A percentile compares a stretch with the other conserved stretches of the same genome.
These are phyloP conservation scores for Termitomyces sp. DNA, from an alignment of 768 basidiomycete species.

Conservation along the genomic window DNA sequence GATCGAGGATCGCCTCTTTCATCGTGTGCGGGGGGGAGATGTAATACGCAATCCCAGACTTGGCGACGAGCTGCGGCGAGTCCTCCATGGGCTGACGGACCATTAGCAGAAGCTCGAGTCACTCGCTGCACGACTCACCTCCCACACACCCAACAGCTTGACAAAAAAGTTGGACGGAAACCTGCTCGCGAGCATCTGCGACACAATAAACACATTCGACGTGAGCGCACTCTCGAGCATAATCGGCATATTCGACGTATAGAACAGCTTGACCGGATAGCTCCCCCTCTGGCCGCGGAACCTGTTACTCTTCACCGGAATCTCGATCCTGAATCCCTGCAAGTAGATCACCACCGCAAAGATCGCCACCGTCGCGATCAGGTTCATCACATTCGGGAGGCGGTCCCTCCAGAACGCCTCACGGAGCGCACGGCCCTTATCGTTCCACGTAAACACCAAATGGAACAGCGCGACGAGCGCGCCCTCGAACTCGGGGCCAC, in stretches of 20 bases:
- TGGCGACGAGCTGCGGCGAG: constrained; percentile 86
- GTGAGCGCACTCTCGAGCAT: constrained; percentile 96
- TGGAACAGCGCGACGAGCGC: constrained; percentile 97
- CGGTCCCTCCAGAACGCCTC: constrained; percentile 99
- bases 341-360: constrained; percentile 97
- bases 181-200: constrained; percentile 89
- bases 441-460: constrained; percentile 95
- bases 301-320: constrained; percentile 94
- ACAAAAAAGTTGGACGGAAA: constrained; percentile 94
- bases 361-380: constrained; percentile 87
- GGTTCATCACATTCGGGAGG: constrained; percentile 96
- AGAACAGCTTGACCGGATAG: constrained; percentile 98
- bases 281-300: constrained; percentile 95
- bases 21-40: constrained; percentile 98
- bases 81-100: constrained; percentile 80
- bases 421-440: constrained; percentile 93
- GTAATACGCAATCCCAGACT: constrained; percentile 93
- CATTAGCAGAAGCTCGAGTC: background rate
- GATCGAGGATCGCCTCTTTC: constrained; percentile 83
- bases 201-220: constrained; percentile 92
- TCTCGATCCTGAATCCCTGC: constrained; percentile 98
- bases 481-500: constrained; percentile 97
- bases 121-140: constrained; percentile 51
- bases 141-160: constrained; percentile 93
- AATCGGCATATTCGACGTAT: constrained; percentile 99